phyloP scores from a whole-genome alignment of 2,329 filamentous ascomycete genomes.

The Cryphonectria nitschkei region DNA sequence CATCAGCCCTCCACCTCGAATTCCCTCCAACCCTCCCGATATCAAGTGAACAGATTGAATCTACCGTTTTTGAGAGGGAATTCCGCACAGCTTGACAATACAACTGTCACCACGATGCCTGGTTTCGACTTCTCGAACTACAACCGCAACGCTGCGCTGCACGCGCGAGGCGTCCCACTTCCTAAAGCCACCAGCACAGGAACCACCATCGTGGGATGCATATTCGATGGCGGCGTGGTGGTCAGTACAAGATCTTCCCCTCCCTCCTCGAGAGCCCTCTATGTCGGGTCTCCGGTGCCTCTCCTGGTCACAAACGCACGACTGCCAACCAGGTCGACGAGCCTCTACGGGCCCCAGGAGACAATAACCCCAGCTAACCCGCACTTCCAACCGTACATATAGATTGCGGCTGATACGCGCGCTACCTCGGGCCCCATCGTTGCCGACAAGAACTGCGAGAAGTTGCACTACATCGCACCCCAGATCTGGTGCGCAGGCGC shows the following conservation, averaged over 20 bases:
- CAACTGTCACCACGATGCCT: conserved; percentile 67
- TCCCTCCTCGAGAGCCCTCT: background rate
- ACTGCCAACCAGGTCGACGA: background rate
- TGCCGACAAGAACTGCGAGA: conserved; percentile 99
- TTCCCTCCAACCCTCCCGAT: conserved; percentile 4
- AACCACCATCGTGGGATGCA: conserved; percentile 97
- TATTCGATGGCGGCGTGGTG: conserved; percentile 95
- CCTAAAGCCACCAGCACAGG: conserved; percentile 98
- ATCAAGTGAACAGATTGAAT: background rate
- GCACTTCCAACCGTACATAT: conserved; percentile 16
- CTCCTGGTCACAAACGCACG: background rate
- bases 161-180: conserved; percentile 89
- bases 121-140: conserved; percentile 99
- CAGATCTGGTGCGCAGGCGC: conserved; percentile 99
- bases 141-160: conserved; percentile 96
- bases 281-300: background rate
- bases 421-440: conserved; percentile 97
- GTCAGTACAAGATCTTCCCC: conserved; percentile 53
- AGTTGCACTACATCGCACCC: conserved; percentile 97
- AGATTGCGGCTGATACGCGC: conserved; percentile 98
- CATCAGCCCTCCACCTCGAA: conserved; percentile 13
- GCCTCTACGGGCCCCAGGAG: background rate
- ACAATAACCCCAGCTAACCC: background rate
- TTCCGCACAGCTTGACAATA: conserved; percentile 1
- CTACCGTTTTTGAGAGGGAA: background rate